These are phyloP conservation scores for Mycena albidolilacea DNA, from an alignment of 768 basidiomycete species.

Conservation along the genomic window DNA sequence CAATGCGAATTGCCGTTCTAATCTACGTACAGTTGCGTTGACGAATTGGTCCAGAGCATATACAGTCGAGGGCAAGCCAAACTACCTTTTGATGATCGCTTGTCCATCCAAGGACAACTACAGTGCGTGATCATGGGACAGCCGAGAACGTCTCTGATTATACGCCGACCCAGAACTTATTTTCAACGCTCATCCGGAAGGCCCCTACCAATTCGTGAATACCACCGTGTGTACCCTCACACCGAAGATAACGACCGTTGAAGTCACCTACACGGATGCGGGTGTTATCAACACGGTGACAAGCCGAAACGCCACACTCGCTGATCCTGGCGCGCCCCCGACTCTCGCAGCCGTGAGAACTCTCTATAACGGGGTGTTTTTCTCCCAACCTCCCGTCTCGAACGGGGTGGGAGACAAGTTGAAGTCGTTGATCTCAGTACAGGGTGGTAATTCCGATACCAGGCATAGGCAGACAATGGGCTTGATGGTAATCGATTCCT, in stretches of 20 bases:
- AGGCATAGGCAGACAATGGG: background rate
- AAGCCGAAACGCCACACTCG: background rate
- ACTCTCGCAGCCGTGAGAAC: background rate
- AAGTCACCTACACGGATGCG: background rate
- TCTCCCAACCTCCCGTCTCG: background rate
- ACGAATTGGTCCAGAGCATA: background rate
- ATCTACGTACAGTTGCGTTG: background rate
- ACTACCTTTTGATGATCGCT: slow-evolving; percentile 14
- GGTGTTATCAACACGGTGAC: background rate
- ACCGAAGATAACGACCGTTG: background rate
- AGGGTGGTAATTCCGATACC: background rate
- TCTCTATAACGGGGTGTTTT: background rate
- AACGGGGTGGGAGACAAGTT: slow-evolving; percentile 10
- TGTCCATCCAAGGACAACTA: background rate
- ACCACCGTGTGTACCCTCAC: slow-evolving; percentile 4
- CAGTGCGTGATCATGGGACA: background rate
- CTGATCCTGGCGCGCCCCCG: background rate
- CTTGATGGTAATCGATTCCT: background rate
- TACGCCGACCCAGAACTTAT: background rate
- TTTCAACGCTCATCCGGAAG: background rate
- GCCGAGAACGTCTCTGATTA: background rate
- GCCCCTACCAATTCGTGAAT: background rate
- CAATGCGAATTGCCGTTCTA: background rate
- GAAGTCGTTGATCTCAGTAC: background rate
- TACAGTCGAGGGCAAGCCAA: background rate